phyloP scores from a whole-genome alignment of 352 stramenopile genomes.

The Globisporangium heterothallicum region DNA sequence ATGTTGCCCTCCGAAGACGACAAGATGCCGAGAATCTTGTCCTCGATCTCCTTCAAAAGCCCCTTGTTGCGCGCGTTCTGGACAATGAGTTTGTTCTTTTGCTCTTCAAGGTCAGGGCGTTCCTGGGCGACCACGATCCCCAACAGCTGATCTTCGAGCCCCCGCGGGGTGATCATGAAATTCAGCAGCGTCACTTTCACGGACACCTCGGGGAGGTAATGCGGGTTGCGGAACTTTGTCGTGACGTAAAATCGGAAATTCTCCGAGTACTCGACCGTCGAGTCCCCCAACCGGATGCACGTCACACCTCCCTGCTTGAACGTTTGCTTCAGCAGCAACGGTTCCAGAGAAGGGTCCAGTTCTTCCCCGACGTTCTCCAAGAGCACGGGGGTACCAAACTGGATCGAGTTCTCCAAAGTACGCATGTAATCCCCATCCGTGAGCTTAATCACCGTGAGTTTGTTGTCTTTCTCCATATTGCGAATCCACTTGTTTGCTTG shows the following conservation, averaged over 20 bases:
- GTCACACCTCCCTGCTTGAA: conserved; percentile 92
- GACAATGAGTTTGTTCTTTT: conserved; percentile 92
- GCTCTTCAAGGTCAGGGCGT: conserved; percentile 88
- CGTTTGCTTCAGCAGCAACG: conserved; percentile 90
- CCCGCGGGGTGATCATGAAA: conserved; percentile 94
- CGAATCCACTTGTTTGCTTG: conserved; percentile 95
- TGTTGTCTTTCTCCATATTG: conserved; percentile 90
- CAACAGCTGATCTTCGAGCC: conserved; percentile 90
- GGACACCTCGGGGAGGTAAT: conserved; percentile 91
- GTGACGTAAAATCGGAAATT: conserved; percentile 94
- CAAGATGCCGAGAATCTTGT: conserved; percentile 92
- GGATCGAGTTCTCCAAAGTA: conserved; percentile 89
- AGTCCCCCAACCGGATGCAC: conserved; percentile 91
- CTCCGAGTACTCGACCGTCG: conserved; percentile 89
- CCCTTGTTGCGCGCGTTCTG: conserved; percentile 90
- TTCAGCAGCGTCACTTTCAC: conserved; percentile 93
- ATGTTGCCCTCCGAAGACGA: conserved; percentile 91
- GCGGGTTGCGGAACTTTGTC: conserved; percentile 91
- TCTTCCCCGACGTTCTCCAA: conserved; percentile 92
- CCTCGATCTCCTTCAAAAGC: conserved; percentile 92
- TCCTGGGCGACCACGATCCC: conserved; percentile 91
- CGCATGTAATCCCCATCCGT: conserved; percentile 91
- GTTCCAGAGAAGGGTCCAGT: conserved; percentile 90
- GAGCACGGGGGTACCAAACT: conserved; percentile 90
- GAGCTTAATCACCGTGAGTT: conserved; percentile 92